Percentiles rank a stretch among this genome's conserved stretches.
Conservation (phyloP, 2,329 filamentous ascomycete genomes). For the Paradendryphiella salina region DNA sequence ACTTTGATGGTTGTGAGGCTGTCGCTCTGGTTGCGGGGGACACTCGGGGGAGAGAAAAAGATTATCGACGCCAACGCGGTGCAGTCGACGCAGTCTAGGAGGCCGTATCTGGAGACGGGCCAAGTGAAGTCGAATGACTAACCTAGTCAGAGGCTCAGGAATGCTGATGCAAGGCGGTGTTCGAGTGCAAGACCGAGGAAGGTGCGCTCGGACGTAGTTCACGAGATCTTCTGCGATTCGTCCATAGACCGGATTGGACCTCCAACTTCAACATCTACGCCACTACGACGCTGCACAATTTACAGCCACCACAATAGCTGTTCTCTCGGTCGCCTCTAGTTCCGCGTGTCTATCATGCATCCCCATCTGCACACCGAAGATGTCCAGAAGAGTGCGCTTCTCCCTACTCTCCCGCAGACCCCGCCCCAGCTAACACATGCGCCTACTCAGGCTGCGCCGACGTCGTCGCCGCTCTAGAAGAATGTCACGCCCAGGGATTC, state of each 20-base stretch:
- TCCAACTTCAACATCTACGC: slow-evolving; percentile 14
- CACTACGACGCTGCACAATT: slow-evolving; percentile 2
- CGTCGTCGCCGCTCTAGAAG: slow-evolving; percentile 89
- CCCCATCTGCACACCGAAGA: slow-evolving; percentile 94
- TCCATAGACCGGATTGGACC: slow-evolving; percentile 7
- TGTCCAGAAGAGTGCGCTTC: slow-evolving; percentile 69
- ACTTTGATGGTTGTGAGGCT: neutral
- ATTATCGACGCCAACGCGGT: neutral
- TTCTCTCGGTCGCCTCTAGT: neutral
- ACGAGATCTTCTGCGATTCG: slow-evolving; percentile 31
- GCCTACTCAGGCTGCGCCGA: slow-evolving; percentile 77
- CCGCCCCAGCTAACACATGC: slow-evolving; percentile 11
- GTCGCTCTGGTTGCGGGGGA: slow-evolving; percentile 22
- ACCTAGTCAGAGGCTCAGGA: neutral
- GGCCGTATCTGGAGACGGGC: neutral
- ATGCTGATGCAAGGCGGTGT: slow-evolving; percentile 2
- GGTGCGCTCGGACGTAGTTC: slow-evolving; percentile 32
- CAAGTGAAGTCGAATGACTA: neutral
- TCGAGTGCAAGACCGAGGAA: slow-evolving; percentile 7
- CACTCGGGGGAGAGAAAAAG: slow-evolving; percentile 21
- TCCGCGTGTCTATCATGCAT: slow-evolving; percentile 70
- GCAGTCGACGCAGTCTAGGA: neutral
- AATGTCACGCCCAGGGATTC: slow-evolving; percentile 92
- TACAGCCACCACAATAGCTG: neutral
- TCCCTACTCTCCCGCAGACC: neutral